Base-by-base conservation (phyloP, 257 asterid species). In the Solanum virginianum region DNA sequence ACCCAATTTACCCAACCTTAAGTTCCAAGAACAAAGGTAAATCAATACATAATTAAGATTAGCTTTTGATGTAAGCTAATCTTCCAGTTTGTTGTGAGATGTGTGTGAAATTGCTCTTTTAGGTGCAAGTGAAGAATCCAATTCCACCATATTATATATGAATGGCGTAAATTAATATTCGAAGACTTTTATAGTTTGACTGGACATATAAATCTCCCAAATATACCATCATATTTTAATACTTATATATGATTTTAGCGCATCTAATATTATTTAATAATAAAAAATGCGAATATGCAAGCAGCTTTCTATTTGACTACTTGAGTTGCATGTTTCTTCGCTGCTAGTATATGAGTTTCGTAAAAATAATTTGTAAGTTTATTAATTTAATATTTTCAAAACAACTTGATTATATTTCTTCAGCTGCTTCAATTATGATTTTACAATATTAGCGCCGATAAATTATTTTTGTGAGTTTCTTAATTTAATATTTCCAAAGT, bases 61-160 rank as follows among this genome's bases (percentile, higher is more conserved):
- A 59, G 66, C 8, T n/a, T 59, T 59, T n/a, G 8, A 59, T 59
- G 15, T 59, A 59, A 59, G 29, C 29, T 59, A 1, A 59, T 59
- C 3, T 59, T 59, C 66, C 3, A n/a, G 66, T 59, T 59, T 59
- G 66, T 2, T 59, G 20, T 59, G 29, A 59, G 7, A 59, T 10
- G 51, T 51, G 77, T 69, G 77, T 36, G 32, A 69, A 43, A 71
- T 71, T 43, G 56, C 1, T 71, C 12, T 71, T 32, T 17, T 43
- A 71, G 56, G 56, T 43, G 56, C 12, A 45, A 49, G 81, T 49
- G 60, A 47, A 74, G 81, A 75, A 75, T 75, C 60, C 60, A 22
- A 75, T 75, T 74, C 81, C 81, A 4, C 15, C 59, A 47, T 74
- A 43, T 62, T 41, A 71, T 71, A 22, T 10, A 32, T 15, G 6